Evolutionary conservation across 805 yeast species (phyloP).

Genomic region (Metschnikowia cerradonensis): DNA sequence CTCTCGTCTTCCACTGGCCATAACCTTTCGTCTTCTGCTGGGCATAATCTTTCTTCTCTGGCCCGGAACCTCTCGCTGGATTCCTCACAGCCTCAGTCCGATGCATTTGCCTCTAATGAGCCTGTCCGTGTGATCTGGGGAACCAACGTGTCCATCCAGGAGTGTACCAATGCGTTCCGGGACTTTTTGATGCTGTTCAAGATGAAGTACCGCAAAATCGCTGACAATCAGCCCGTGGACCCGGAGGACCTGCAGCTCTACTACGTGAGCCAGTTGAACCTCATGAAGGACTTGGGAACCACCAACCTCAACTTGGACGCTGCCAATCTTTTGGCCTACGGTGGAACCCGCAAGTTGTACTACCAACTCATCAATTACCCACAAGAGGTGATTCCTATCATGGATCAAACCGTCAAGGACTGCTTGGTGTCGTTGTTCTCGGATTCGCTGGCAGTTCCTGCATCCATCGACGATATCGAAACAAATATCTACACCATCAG

Average conservation of each 20-base stretch:
- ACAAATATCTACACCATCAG: constrained; percentile 80
- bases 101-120: constrained; percentile 43
- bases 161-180: constrained; percentile 74
- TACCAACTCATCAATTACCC: constrained; percentile 89
- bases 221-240: constrained; percentile 39
- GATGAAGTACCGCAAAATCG: constrained; percentile 59
- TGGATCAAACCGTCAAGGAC: constrained; percentile 95
- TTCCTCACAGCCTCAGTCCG: constrained; percentile 27
- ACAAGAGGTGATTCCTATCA: constrained; percentile 93
- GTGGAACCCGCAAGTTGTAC: constrained; percentile 72
- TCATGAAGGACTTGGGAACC: constrained; percentile 73
- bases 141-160: constrained; percentile 90
- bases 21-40: constrained; percentile 13
- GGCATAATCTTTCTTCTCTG: constrained; percentile 1
- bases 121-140: constrained; percentile 97
- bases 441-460: constrained; percentile 23
- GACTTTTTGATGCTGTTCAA: constrained; percentile 83
- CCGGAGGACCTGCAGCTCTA: constrained; percentile 66
- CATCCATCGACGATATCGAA: constrained; percentile 65
- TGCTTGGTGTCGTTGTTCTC: constrained; percentile 59
- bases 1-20: constrained; percentile 13
- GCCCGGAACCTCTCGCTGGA: constrained; percentile 12
- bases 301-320: constrained; percentile 85
- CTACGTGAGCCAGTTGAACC: constrained; percentile 68
- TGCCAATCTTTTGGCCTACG: constrained; percentile 69